phyloP scores from a whole-genome alignment of 2,329 filamentous ascomycete species.

The Sporothrix pseudoabietina region DNA sequence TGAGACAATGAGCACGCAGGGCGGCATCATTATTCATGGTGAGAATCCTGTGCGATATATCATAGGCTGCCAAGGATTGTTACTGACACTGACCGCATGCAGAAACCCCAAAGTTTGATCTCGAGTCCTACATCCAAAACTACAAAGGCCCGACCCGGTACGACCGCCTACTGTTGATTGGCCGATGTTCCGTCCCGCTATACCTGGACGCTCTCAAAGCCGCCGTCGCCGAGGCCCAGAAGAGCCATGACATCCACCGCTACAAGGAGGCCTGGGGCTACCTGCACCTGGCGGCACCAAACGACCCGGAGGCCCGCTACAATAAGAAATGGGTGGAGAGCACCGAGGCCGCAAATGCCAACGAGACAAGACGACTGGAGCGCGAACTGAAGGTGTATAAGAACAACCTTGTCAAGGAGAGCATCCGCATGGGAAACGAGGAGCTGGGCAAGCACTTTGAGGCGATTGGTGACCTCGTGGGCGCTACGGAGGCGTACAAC shows the following conservation, averaged over 20 bases:
- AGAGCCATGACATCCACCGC: constrained; percentile 68
- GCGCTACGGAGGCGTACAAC: constrained; percentile 74
- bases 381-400: constrained; percentile 88
- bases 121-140: constrained; percentile 87
- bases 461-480: constrained; percentile 70
- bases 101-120: constrained; percentile 85
- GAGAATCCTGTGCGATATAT: neutral
- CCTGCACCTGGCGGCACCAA: constrained; percentile 64
- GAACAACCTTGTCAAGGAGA: constrained; percentile 96
- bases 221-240: constrained; percentile 74
- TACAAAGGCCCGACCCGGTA: constrained; percentile 85
- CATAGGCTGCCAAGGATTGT: no score
- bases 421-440: constrained; percentile 88
- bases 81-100: neutral
- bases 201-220: constrained; percentile 78
- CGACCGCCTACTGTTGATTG: constrained; percentile 80
- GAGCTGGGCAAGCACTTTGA: constrained; percentile 86
- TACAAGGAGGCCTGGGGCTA: constrained; percentile 71
- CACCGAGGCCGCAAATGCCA: constrained; percentile 66
- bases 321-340: constrained; percentile 77
- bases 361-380: constrained; percentile 76
- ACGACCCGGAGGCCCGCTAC: constrained; percentile 65
- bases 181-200: constrained; percentile 73
- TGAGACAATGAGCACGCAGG: constrained; percentile 50
- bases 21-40: constrained; percentile 54